Base-by-base conservation (phyloP, 441 rosid genomes). In the Oxalis stricta region DNA sequence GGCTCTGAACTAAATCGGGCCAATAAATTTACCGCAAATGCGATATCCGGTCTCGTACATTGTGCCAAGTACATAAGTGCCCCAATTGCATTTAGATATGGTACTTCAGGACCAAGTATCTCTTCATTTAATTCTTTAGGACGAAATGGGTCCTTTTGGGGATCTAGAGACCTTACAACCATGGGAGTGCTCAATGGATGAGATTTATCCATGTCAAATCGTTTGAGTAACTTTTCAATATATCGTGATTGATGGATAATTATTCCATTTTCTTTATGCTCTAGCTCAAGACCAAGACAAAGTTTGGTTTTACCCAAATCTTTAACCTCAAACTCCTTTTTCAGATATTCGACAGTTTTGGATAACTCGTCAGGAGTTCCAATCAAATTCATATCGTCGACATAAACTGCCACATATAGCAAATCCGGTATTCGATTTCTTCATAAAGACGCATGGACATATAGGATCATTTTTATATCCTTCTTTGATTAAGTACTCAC, bases 241-340 rank as follows among this genome's bases (percentile, higher is more conserved):
- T 52, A 46, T 2, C 10, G 7, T 1, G 34, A 30, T 20, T 46
- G 53, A 40, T 46, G 41, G n/a, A 38, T 17, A 19, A 38, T 12
- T 12, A 55, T 39, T 13, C 12, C 48, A 30, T 12, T 12, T 23
- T 10, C 1, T 15, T 31, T 16, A 39, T 14, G 36, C 17, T 52
- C 23, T 9, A 55, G 17, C 19, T 46, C 18, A 16, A 46, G 10
- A 10, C 33, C 41, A 3, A 46, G 41, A 21, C 32, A 46, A 11
- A 52, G 14, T 34, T 52, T 43, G 8, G 26, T 52, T 24, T 4
- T 39, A 0, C 29, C 46, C 1, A 50, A 11, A 35, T 52, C 23
- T 44, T 52, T 52, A 10, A 52, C 28, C 26, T 52, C 42, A 43
- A 52, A 52, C 9, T 52, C 50, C 1, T 24, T 31, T 11, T 35